phyloP scores from a whole-genome alignment of 192 early-diverging fungal genomes.

The Backusella australiensis region DNA sequence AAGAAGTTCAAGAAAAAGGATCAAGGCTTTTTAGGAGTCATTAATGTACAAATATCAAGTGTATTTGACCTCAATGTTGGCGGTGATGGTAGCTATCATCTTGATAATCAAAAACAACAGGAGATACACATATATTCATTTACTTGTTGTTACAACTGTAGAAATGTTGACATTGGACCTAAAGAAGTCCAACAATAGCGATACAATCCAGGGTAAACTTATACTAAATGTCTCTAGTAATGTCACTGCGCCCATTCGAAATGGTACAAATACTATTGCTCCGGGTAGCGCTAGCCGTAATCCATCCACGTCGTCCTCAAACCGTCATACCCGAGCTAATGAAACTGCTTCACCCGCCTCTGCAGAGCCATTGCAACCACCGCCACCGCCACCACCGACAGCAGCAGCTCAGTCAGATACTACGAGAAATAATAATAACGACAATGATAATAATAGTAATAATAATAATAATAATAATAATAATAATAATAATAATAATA shows the following conservation, averaged over 20 bases:
- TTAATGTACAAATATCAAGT: constrained; percentile 80
- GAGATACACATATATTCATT: neutral
- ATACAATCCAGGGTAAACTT: constrained; percentile 86
- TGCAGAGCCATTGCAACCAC: neutral
- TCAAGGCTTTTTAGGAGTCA: constrained; percentile 88
- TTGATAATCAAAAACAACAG: neutral
- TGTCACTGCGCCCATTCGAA: constrained; percentile 45
- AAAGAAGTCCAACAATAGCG: constrained; percentile 79
- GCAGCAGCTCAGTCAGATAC: neutral
- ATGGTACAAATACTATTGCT: constrained; percentile 31
- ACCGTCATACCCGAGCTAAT: neutral
- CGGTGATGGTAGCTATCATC: constrained; percentile 56
- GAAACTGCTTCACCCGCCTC: neutral
- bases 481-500: too few species aligned
- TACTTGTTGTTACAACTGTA: constrained; percentile 19
- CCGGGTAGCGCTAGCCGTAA: neutral
- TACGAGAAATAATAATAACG: neutral
- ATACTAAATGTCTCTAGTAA: constrained; percentile 72
- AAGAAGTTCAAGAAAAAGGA: constrained; percentile 90
- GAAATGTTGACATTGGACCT: constrained; percentile 89
- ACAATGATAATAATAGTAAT: neutral
- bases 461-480: neutral
- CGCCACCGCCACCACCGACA: neutral
- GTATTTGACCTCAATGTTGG: constrained; percentile 75
- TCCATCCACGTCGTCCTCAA: neutral